Conservation (phyloP, 257 asterid species). For the Cruciata laevipes region DNA sequence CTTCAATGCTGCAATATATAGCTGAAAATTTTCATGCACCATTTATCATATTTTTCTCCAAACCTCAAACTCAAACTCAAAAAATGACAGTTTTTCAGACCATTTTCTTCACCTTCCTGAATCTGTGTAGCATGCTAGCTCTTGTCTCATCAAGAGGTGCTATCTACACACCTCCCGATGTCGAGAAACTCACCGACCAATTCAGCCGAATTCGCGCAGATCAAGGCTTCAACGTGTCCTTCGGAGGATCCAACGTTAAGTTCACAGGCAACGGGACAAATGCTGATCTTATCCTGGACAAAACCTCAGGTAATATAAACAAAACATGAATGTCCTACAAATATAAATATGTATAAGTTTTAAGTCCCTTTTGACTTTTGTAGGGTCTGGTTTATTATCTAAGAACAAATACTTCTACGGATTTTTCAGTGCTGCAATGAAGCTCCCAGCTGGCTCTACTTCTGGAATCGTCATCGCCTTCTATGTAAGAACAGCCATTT, state of each 20-base stretch:
- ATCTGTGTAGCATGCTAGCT: constrained; percentile 17
- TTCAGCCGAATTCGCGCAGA: constrained; percentile 38
- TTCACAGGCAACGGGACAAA: constrained; percentile 44
- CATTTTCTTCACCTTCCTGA: constrained; percentile 12
- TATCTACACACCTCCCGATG: constrained; percentile 57
- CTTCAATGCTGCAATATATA: not conserved
- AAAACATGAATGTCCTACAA: not conserved
- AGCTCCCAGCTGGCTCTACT: constrained; percentile 76
- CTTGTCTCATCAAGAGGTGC: constrained; percentile 45
- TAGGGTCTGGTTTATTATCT: constrained; percentile 72
- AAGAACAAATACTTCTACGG: constrained; percentile 66
- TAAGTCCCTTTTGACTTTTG: not conserved
- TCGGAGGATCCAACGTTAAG: constrained; percentile 49
- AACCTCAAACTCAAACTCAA: constrained; percentile 15
- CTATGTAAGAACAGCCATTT: constrained; percentile 39
- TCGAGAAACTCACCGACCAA: constrained; percentile 41
- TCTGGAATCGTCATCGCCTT: constrained; percentile 84
- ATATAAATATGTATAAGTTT: no score
- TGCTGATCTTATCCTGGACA: constrained; percentile 57
- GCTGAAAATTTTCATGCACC: constrained; percentile 6
- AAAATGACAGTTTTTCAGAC: constrained; percentile 30
- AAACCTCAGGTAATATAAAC: constrained; percentile 49
- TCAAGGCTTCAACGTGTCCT: constrained; percentile 43
- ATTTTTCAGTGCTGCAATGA: constrained; percentile 70
- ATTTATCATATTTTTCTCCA: constrained; percentile 19